Evolutionary conservation across 164 flowering plant genomes (phyloP).

Genomic region (Vitis amurensis): DNA sequence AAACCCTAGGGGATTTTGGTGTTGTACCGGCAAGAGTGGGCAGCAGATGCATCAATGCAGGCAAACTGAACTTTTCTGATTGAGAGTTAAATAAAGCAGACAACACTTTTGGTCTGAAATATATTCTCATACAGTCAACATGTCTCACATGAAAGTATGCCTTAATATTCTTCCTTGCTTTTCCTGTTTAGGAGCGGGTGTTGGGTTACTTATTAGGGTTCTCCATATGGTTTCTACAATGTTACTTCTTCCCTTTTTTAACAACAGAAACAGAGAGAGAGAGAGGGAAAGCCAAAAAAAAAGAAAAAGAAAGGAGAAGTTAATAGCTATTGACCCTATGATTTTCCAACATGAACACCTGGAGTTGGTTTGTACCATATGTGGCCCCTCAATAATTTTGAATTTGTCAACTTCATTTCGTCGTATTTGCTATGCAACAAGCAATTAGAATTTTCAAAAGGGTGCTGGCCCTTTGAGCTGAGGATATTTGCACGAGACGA

Average conservation of each 20-base stretch:
- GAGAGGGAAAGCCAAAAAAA: neutral
- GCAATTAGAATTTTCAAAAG: neutral
- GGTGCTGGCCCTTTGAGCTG: neutral
- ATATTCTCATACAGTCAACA: neutral
- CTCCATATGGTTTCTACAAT: neutral
- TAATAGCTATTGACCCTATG: neutral
- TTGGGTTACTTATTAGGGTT: neutral
- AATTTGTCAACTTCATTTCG: neutral
- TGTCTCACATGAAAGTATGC: neutral
- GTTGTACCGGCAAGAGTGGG: neutral
- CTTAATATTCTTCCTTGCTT: neutral
- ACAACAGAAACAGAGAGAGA: too few relatives aligned
- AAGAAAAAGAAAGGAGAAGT: too few relatives aligned
- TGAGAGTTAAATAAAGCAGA: neutral
- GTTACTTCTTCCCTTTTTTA: neutral
- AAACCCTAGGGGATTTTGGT: neutral
- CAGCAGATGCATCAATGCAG: neutral
- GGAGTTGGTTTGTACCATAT: neutral
- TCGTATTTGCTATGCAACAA: neutral
- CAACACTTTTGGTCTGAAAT: neutral
- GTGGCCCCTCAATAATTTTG: neutral
- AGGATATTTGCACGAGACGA: neutral
- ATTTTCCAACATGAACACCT: neutral
- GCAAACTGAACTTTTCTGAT: neutral
- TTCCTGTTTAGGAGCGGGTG: neutral